Conservation (phyloP, 129 eudicot genomes). For the Scalesia atractyloides region DNA sequence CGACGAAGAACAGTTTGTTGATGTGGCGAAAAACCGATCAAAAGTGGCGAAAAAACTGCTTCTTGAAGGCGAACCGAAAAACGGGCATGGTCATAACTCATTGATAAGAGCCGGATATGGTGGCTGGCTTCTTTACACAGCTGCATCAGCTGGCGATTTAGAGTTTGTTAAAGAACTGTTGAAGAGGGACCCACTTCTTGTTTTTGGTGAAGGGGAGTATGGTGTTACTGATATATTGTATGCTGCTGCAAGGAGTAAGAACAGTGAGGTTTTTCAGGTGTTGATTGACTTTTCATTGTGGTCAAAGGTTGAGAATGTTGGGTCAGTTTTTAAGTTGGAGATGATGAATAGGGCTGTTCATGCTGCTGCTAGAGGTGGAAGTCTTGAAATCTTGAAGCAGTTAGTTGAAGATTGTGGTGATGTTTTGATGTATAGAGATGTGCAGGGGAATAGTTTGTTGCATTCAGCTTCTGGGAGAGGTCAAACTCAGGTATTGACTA, state of each 20-base stretch:
- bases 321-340: slow-evolving; percentile 51
- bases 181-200: slow-evolving; percentile 59
- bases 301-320: slow-evolving; percentile 32
- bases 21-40: slow-evolving; percentile 64
- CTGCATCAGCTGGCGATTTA: slow-evolving; percentile 91
- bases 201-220: slow-evolving; percentile 89
- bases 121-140: slow-evolving; percentile 95
- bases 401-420: slow-evolving; percentile 64
- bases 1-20: slow-evolving; percentile 53
- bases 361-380: slow-evolving; percentile 92
- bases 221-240: slow-evolving; percentile 83
- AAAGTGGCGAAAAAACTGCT: slow-evolving; percentile 63
- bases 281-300: slow-evolving; percentile 54
- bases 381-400: slow-evolving; percentile 64
- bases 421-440: slow-evolving; percentile 70
- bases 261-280: slow-evolving; percentile 64
- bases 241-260: slow-evolving; percentile 88
- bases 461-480: slow-evolving; percentile 90
- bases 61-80: slow-evolving; percentile 55
- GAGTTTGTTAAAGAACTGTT: slow-evolving; percentile 65
- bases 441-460: slow-evolving; percentile 68
- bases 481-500: slow-evolving; percentile 61
- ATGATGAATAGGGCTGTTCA: slow-evolving; percentile 80
- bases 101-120: slow-evolving; percentile 89
- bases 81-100: slow-evolving; percentile 54